Base-by-base conservation (phyloP, 2,329 filamentous ascomycete species). In the Aspergillus eucalypticola region DNA sequence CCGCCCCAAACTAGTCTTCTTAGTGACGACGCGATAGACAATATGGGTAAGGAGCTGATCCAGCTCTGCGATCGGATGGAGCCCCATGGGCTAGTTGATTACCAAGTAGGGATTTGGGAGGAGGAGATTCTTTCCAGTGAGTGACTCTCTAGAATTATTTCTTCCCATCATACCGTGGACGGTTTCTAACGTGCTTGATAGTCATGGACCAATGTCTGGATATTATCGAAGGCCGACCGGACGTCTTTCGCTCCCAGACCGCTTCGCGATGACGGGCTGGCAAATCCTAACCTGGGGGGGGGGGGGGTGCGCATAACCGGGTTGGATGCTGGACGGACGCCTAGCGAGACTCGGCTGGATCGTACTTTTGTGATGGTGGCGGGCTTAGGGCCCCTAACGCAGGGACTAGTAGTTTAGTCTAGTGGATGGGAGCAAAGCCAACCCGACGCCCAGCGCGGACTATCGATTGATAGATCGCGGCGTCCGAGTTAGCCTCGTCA, bases 41-140 rank as follows among this genome's bases (percentile, higher is more conserved):
- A 87, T 66, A 88, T 98, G 85, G 92, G 91, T 11, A 88, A 89
- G 57, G 90, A 96, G 69, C 78, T 99, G 29, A 84, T 96, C 58
- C 85, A 88, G 54, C 82, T 96, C 54, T 96, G 93, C 73, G 92
- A 98, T 73, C 86, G 86, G 54, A 85, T 98, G 63, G 94, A 98
- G 76, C 88, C 90, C 66, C 89, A 96, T 72, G 95, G 95, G n/a
- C 80, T 99, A 51, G 92, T 99, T 10, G 95, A 99, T 78, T 99
- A 98, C 74, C 90, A 98, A 71, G 96, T 96, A 79, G 95, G 95
- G 8, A 91, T 98, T 25, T 96, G 92, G 86, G 95, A 98, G 77
- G 93, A 98, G 73, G 88, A 91, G 71, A 97, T 98, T 68, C 86
- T 95, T 67, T 85, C 86, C 60, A 84, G 93, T 96, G 81, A 78